phyloP scores from a whole-genome alignment of 257 asterid genomes.

The Nicotiana benthamiana region DNA sequence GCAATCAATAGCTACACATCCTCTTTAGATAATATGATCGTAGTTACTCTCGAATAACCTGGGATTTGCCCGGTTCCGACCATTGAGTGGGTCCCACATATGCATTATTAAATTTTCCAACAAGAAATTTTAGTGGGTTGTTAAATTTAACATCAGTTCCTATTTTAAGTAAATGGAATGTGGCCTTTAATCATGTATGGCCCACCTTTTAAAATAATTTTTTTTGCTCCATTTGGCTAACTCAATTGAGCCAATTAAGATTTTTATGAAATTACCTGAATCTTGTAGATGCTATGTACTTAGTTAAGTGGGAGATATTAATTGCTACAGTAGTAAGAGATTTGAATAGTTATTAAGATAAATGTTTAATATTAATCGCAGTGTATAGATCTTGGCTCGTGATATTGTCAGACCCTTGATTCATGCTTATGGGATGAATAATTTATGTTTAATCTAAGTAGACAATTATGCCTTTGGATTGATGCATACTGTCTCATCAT shows the following conservation, averaged over 20 bases:
- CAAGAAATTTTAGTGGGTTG: neutral
- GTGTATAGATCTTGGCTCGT: constrained; percentile 14
- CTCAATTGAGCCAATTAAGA: neutral
- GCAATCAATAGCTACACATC: too few relatives aligned
- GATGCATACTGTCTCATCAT: constrained; percentile 7
- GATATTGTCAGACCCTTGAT: constrained; percentile 10
- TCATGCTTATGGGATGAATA: neutral
- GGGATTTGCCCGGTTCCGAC: neutral
- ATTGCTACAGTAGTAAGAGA: neutral
- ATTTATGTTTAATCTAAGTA: neutral
- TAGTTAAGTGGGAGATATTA: neutral
- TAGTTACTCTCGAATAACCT: neutral
- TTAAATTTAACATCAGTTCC: neutral
- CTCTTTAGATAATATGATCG: neutral
- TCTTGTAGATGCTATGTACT: neutral
- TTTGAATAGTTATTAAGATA: constrained; percentile 4
- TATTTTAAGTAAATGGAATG: neutral
- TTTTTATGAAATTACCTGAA: neutral
- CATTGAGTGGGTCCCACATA: neutral
- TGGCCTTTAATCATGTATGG: neutral
- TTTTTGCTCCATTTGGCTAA: neutral
- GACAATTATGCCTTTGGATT: constrained; percentile 9
- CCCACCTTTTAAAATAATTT: neutral
- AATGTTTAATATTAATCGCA: neutral
- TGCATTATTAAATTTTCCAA: neutral